Percentiles rank a stretch among this genome's conserved stretches.
These are phyloP conservation scores for Gossypium schwendimanii DNA, from an alignment of 441 rosid species.

Conservation along the genomic window DNA sequence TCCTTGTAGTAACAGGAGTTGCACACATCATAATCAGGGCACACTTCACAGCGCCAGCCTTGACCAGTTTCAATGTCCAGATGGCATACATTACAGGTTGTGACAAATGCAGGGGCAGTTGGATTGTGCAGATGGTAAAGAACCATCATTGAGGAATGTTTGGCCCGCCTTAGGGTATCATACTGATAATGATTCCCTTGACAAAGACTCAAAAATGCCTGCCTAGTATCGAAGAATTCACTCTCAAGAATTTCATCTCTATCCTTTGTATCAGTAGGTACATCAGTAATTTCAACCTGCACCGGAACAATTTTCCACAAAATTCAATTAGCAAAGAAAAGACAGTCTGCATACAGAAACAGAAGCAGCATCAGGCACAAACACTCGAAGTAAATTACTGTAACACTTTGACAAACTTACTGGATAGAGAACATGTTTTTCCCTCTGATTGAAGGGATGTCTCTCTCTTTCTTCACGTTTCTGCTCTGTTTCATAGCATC, in stretches of 20 bases:
- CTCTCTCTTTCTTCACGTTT: slow-evolving; percentile 89
- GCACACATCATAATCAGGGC: slow-evolving; percentile 97
- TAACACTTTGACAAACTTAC: slow-evolving; percentile 43
- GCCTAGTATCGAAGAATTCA: slow-evolving; percentile 98
- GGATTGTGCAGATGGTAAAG: slow-evolving; percentile 99
- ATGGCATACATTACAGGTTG: slow-evolving; percentile 77
- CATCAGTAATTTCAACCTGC: slow-evolving; percentile 71
- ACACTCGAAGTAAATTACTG: not conserved
- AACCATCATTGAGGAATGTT: slow-evolving; percentile 99
- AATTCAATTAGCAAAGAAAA: not conserved
- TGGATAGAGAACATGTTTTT: slow-evolving; percentile 62
- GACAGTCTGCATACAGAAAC: not conserved
- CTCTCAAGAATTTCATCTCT: slow-evolving; percentile 96
- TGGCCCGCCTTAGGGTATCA: slow-evolving; percentile 95
- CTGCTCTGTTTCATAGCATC: slow-evolving; percentile 87
- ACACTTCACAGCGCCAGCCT: slow-evolving; percentile 99
- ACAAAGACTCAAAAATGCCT: slow-evolving; percentile 97
- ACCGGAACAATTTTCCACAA: slow-evolving; percentile 18
- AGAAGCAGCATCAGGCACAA: slow-evolving; percentile 1
- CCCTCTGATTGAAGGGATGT: slow-evolving; percentile 81
- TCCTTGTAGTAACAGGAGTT: slow-evolving; percentile 81
- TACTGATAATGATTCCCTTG: slow-evolving; percentile 99
- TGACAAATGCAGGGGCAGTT: slow-evolving; percentile 97
- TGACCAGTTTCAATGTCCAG: slow-evolving; percentile 98
- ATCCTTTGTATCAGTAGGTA: slow-evolving; percentile 82